phyloP scores from a whole-genome alignment of 352 stramenopile species.

The Globisporangium spiculum region DNA sequence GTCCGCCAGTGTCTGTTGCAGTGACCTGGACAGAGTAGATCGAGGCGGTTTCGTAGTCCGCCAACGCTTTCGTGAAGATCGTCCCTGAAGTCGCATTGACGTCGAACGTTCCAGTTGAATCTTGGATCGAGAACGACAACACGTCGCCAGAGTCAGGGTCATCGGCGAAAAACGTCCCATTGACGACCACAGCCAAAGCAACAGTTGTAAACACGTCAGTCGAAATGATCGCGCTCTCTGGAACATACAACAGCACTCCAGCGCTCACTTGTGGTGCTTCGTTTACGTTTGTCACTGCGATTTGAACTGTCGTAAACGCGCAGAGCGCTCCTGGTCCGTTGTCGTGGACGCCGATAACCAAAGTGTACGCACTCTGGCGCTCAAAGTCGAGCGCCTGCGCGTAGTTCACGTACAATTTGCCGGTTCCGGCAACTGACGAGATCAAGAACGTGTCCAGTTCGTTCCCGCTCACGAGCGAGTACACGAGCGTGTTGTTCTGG shows the following conservation, averaged over 20 bases:
- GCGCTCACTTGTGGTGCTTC: slow-evolving; percentile 19
- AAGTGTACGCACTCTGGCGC: slow-evolving; percentile 20
- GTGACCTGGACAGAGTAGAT: slow-evolving; percentile 1
- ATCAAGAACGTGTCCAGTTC: slow-evolving; percentile 37
- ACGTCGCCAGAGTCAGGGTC: slow-evolving; percentile 6
- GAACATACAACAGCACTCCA: slow-evolving; percentile 22
- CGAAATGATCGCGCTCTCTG: slow-evolving; percentile 19
- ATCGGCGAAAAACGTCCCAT: neutral
- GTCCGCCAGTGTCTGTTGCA: neutral
- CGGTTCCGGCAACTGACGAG: slow-evolving; percentile 32
- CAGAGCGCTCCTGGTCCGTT: slow-evolving; percentile 26
- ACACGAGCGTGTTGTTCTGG: slow-evolving; percentile 52
- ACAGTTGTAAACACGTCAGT: neutral
- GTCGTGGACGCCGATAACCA: slow-evolving; percentile 23
- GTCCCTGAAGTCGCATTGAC: neutral
- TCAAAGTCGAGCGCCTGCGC: slow-evolving; percentile 44
- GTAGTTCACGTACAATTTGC: slow-evolving; percentile 32
- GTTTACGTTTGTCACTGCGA: slow-evolving; percentile 28
- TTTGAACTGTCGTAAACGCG: slow-evolving; percentile 19
- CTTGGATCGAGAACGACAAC: slow-evolving; percentile 7
- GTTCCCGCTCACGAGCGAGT: slow-evolving; percentile 43
- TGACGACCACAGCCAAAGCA: neutral
- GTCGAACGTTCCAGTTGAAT: neutral
- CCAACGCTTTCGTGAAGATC: neutral
- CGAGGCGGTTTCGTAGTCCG: slow-evolving; percentile 9